Conservation (phyloP, 768 basidiomycete genomes). For the Cyclocybe aegerita region DNA sequence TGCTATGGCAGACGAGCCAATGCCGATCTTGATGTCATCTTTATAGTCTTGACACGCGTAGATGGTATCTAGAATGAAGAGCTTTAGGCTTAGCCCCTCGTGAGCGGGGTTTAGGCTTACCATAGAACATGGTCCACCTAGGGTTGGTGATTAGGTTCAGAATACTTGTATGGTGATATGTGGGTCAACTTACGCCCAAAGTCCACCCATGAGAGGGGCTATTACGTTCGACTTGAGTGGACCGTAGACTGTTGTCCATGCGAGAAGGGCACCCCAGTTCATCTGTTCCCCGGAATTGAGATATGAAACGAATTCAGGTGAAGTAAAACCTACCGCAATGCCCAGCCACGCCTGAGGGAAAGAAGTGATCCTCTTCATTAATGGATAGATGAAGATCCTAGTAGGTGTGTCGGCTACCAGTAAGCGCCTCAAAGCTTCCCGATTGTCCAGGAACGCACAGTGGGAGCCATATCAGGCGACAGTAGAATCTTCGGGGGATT, state of each 20-base stretch:
- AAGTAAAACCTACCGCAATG: background rate
- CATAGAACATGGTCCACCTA: constrained; percentile 5
- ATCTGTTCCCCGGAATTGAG: background rate
- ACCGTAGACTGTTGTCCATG: background rate
- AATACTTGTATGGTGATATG: background rate
- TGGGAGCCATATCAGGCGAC: background rate
- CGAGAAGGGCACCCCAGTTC: constrained; percentile 1
- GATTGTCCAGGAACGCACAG: background rate
- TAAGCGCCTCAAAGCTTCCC: background rate
- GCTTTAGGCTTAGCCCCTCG: no score
- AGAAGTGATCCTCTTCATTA: constrained; percentile 1
- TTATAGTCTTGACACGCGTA: constrained; percentile 1
- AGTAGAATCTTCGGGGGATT: background rate
- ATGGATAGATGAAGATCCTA: constrained; percentile 1
- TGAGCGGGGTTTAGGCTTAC: background rate
- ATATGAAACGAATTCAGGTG: background rate
- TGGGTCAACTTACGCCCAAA: background rate
- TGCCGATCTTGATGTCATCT: background rate
- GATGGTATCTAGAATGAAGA: background rate
- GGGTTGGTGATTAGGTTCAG: background rate
- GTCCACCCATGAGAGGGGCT: background rate
- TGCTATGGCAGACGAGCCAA: background rate
- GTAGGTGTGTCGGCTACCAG: background rate
- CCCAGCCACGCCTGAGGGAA: constrained; percentile 4
- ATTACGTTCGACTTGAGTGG: background rate